Base-by-base conservation (phyloP, 441 rosid genomes). In the Arabidopsis hybrid region DNA sequence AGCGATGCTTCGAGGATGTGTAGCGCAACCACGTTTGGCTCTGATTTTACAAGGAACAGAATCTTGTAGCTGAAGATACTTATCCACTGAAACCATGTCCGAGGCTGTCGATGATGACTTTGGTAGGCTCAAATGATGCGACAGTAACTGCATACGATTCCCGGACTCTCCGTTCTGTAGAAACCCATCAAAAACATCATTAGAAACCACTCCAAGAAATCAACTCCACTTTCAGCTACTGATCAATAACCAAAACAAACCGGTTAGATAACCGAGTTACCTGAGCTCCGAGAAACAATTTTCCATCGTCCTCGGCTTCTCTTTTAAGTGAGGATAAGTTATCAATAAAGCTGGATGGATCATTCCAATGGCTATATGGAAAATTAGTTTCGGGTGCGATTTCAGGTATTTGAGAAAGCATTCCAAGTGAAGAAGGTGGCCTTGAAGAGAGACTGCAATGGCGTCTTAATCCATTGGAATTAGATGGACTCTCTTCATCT, bases 1-100 rank as follows among this genome's bases (percentile, higher is more conserved):
- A 7, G 97, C 99, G 26, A 92, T 90, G 79, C 97, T 95, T 74
- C 99, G 88, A 79, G 99, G 99, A 84, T 95, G 99, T 64, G 99
- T 92, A 16, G 99, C 99, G 40, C 92, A 90, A 13, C 99, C 99
- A 9, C 97, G 92, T 84, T 95, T 95, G 26, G 99, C 99, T 80
- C 99, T 76, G 52, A 87, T 78, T 77, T 90, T 95, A 81, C 97
- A 92, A 59, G 97, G 99, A 69, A 89, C 96, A 36, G 97, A 84
- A 75, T 88, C 99, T 80, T 90, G 97, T 32, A 87, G 81, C 39
- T 84, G 89, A 57, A 88, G 78, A 62, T 80, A 85, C 74, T 85
- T 93, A 59, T 91, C 97, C 35, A 67, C 65, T 60, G 81, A 66
- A 61, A 18, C 77, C 83, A 84, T 59, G 14, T 88, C 75, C 50